These are phyloP conservation scores for Debaryomycetaceae sp. DNA, from an alignment of 1,139 yeast species.

Conservation along the genomic window DNA sequence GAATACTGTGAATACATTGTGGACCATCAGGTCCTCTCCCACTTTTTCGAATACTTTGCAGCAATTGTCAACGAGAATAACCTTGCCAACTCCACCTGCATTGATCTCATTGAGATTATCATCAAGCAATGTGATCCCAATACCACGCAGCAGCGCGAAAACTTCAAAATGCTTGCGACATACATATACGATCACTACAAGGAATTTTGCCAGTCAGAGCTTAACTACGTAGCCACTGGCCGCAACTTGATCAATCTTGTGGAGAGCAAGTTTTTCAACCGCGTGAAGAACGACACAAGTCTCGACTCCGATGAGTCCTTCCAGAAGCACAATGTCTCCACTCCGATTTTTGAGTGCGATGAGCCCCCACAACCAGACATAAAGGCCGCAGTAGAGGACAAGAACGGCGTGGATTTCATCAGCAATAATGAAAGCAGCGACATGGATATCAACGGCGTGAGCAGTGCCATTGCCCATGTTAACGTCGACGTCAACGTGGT, in stretches of 20 bases:
- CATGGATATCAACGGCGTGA: slow-evolving; percentile 29
- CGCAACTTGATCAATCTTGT: slow-evolving; percentile 28
- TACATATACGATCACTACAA: slow-evolving; percentile 47
- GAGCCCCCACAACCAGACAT: slow-evolving; percentile 6
- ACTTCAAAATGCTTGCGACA: slow-evolving; percentile 45
- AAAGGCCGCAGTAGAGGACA: slow-evolving; percentile 8
- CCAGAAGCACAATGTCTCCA: slow-evolving; percentile 22
- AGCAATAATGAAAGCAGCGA: slow-evolving; percentile 31
- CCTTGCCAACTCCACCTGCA: slow-evolving; percentile 70
- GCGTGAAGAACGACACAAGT: slow-evolving; percentile 12
- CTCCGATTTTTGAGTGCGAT: slow-evolving; percentile 23
- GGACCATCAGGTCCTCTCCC: slow-evolving; percentile 49
- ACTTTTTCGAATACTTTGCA: slow-evolving; percentile 49
- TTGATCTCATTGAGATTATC: slow-evolving; percentile 64
- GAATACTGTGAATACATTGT: slow-evolving; percentile 56
- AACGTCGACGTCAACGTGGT: slow-evolving; percentile 3
- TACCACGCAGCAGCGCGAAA: slow-evolving; percentile 25
- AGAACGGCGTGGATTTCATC: slow-evolving; percentile 9
- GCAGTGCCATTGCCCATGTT: slow-evolving; percentile 15
- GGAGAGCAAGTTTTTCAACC: slow-evolving; percentile 19
- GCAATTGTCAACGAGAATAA: slow-evolving; percentile 55
- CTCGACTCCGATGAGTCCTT: slow-evolving; percentile 23
- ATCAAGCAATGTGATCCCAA: slow-evolving; percentile 28
- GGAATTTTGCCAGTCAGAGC: slow-evolving; percentile 28
- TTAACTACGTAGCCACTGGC: slow-evolving; percentile 31